Conservation (phyloP, 257 asterid species). For the Voacanga thouarsii region DNA sequence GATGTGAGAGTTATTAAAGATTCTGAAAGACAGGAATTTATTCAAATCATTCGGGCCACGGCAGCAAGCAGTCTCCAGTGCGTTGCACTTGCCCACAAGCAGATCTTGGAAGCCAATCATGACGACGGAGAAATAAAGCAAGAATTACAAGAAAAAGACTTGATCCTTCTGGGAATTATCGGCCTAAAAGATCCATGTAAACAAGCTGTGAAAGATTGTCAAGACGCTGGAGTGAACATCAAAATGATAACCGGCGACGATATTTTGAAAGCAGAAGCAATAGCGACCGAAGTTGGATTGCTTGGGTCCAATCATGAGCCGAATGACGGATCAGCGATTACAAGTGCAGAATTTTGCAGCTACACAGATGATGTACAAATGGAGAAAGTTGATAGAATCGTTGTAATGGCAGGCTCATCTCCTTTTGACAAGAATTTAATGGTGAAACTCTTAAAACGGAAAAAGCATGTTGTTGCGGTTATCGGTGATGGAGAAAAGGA, state of each 20-base stretch:
- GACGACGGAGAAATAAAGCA: neutral
- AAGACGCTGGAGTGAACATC: slow-evolving; percentile 50
- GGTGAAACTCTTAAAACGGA: slow-evolving; percentile 57
- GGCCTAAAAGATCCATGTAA: slow-evolving; percentile 71
- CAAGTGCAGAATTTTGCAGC: slow-evolving; percentile 57
- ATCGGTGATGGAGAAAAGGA: slow-evolving; percentile 65
- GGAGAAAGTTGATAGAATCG: slow-evolving; percentile 46
- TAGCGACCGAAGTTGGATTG: slow-evolving; percentile 72
- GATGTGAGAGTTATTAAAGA: slow-evolving; percentile 24
- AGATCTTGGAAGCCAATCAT: slow-evolving; percentile 15
- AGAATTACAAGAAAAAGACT: no score
- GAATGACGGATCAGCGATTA: slow-evolving; percentile 36
- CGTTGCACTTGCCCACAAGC: slow-evolving; percentile 60
- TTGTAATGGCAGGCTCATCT: slow-evolving; percentile 68
- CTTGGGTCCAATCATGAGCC: slow-evolving; percentile 20
- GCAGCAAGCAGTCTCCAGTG: slow-evolving; percentile 64
- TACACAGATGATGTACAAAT: slow-evolving; percentile 51
- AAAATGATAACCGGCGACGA: slow-evolving; percentile 82
- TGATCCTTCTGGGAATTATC: no score
- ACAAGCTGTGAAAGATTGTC: slow-evolving; percentile 59
- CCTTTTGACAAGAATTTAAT: slow-evolving; percentile 68
- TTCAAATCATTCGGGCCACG: slow-evolving; percentile 51
- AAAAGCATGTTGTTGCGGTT: slow-evolving; percentile 66
- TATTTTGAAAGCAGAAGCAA: slow-evolving; percentile 58
- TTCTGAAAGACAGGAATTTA: slow-evolving; percentile 21